Evolutionary conservation across 768 basidiomycete genomes (phyloP), one percentile per base, ranked within the genome.

Genomic region (Psilocybe cyanescens): DNA sequence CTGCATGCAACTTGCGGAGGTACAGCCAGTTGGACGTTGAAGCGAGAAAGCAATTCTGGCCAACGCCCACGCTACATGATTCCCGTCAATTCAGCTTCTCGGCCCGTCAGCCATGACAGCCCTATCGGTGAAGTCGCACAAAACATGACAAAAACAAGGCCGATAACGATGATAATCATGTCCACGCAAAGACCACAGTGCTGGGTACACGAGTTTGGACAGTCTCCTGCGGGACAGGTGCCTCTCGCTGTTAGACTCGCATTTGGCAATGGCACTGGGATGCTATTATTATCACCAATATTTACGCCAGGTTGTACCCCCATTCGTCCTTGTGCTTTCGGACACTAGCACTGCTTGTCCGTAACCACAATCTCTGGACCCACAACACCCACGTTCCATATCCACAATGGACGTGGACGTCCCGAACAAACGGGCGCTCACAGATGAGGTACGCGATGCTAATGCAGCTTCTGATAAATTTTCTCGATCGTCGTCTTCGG

Each of bases 361-460:
- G 14, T n/a, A 14, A 7, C 28, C 29, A 17, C n/a, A n/a, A 33
- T 14, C 24, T 30, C 48, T 49, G 24, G 28, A 31, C 16, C 49
- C 49, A 50, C 49, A 50, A 50, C 49, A 3, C 8, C 49, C 49
- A 11, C 24, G 11, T 4, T n/a, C 39, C 11, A 44, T n/a, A 31
- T 17, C 41, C 29, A 44, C 14, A 53, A 33, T 53, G 48, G 28
- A 50, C 47, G 33, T 46, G 67, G 58, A 62, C 19, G 59, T 39
- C 30, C 59, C 66, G 33, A 64, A 58, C 58, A 76, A 78, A 57
- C 75, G 76, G 41, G 45, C 68, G 2, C 63, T 73, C 16, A 75
- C 72, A 39, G 73, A 74, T 30, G 56, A 65, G 55, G 19, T 55
- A 46, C 66, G 61, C 47, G 56, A 65, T 49, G 51, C 44, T 45